Evolutionary conservation across 768 basidiomycete genomes (phyloP), one percentile per base, ranked within the genome.

Genomic region (Calocybe gangraenosa): DNA sequence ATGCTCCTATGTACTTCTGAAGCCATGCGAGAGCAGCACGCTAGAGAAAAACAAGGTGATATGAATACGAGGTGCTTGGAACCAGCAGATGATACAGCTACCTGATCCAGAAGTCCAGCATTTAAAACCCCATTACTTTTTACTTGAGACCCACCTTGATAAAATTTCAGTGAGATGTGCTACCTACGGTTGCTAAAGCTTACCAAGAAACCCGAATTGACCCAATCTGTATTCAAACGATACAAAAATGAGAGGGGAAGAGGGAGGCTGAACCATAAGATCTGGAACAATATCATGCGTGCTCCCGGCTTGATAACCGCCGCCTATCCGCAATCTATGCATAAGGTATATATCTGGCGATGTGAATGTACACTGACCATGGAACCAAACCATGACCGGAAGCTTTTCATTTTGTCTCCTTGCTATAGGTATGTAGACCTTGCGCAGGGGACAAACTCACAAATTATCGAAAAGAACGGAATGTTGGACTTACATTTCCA

Each of bases 181-280:
- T 3, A 14, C 18, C 10, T 40, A 10, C 28, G 1, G 19, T 22
- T 34, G 42, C 31, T 1, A 7, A 25, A 18, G 36, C 61, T 46
- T 49, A 64, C 69, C 67, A 1, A 71, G 57, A 46, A 71, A 71
- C 0, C 70, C 70, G 36, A 71, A 68, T 41, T 66, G 66, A 7
- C 71, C 68, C 2, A 73, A 51, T 4, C 71, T 63, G 51, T 73
- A 71, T 49, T 68, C 66, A 37, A 73, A 70, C 1, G 71, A 65
- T 1, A 65, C 68, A 43, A 70, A 70, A 8, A 73, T 63, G 46
- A 70, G 46, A 18, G 67, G 22, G 59, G 66, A 33, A 56, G 55
- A 43, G 13, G 64, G 63, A 3, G 63, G 59, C 2, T 57, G 53
- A 41, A 70, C 45, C 38, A 71, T 54, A 19, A 59, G 46, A 23